A percentile compares a stretch with the other conserved stretches of the same genome.
phyloP scores from a whole-genome alignment of 2,329 filamentous ascomycete genomes.

The Colletotrichum abscissum region DNA sequence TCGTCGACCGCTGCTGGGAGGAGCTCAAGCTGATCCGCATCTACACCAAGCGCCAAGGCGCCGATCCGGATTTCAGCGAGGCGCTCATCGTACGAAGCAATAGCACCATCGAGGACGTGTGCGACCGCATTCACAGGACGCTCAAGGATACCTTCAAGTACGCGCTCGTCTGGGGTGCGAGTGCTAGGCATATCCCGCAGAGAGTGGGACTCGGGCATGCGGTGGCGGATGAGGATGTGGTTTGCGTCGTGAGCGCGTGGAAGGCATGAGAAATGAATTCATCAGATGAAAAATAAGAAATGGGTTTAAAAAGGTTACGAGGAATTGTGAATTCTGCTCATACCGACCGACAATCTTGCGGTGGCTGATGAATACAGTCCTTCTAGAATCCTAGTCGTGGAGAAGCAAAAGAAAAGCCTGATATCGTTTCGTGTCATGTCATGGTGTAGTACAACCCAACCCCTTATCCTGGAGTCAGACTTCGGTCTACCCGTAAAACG shows the following conservation, averaged over 20 bases:
- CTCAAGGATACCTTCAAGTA: constrained; percentile 99
- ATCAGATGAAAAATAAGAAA: background rate
- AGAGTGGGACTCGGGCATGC: constrained; percentile 86
- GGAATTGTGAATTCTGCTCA: constrained; percentile 29
- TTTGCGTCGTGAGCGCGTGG: constrained; percentile 75
- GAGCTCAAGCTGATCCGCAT: constrained; percentile 90
- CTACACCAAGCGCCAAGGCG: constrained; percentile 96
- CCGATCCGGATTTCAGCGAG: constrained; percentile 89
- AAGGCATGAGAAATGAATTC: constrained; percentile 57
- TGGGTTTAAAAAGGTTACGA: constrained; percentile 10
- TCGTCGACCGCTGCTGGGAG: constrained; percentile 94
- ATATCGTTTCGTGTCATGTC: constrained; percentile 38
- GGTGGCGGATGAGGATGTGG: constrained; percentile 78
- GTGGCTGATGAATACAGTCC: constrained; percentile 29
- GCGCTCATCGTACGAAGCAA: constrained; percentile 92
- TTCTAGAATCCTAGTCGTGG: constrained; percentile 14
- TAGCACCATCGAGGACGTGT: constrained; percentile 95
- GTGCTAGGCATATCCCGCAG: constrained; percentile 94
- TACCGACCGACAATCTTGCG: background rate
- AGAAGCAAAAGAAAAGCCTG: constrained; percentile 32
- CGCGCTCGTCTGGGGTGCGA: constrained; percentile 96
- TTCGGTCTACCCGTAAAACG: constrained; percentile 31
- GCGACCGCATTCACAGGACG: constrained; percentile 91
- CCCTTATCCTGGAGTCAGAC: constrained; percentile 31
- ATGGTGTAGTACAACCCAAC: constrained; percentile 24